Evolutionary conservation across 495 filamentous ascomycete species (phyloP).

Genomic region (Echria macrotheca): DNA sequence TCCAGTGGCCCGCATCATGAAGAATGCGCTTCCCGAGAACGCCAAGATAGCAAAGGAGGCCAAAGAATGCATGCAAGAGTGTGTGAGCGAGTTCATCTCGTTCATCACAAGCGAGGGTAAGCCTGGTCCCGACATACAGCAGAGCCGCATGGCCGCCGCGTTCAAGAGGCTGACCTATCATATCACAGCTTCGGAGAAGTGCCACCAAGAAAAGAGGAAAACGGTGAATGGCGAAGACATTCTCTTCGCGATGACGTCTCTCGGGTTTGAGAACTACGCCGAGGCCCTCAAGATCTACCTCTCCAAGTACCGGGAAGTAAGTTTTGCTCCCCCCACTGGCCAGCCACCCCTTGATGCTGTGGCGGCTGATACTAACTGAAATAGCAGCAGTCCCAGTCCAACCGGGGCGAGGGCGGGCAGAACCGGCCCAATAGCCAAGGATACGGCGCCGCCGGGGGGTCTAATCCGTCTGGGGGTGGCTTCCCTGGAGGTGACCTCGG

Average conservation of each 20-base stretch:
- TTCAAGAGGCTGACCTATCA: constrained; percentile 20
- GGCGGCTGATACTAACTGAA: constrained; percentile 26
- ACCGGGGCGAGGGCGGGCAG: constrained; percentile 64
- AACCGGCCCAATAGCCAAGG: constrained; percentile 66
- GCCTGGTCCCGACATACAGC: constrained; percentile 29
- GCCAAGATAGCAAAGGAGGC: constrained; percentile 99
- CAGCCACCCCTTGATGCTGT: neutral
- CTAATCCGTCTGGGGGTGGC: constrained; percentile 41
- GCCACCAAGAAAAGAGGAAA: constrained; percentile 98
- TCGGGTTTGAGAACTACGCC: constrained; percentile 98
- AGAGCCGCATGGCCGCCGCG: constrained; percentile 15
- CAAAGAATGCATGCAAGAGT: constrained; percentile 99
- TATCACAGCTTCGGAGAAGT: constrained; percentile 88
- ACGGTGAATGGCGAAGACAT: constrained; percentile 99
- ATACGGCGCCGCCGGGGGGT: constrained; percentile 51
- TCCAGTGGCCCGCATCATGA: constrained; percentile 99
- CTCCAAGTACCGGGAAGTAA: constrained; percentile 95
- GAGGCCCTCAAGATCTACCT: constrained; percentile 98
- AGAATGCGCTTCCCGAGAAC: constrained; percentile 91
- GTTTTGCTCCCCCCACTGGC: constrained; percentile 26
- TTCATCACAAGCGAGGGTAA: constrained; percentile 98
- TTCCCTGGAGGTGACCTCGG: constrained; percentile 55
- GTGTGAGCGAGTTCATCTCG: constrained; percentile 99
- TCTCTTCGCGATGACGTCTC: constrained; percentile 95
- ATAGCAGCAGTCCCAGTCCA: constrained; percentile 63